A percentile compares a stretch with the other conserved stretches of the same genome.
Conservation (phyloP, 345 rosid species). For the Garcia nutans region DNA sequence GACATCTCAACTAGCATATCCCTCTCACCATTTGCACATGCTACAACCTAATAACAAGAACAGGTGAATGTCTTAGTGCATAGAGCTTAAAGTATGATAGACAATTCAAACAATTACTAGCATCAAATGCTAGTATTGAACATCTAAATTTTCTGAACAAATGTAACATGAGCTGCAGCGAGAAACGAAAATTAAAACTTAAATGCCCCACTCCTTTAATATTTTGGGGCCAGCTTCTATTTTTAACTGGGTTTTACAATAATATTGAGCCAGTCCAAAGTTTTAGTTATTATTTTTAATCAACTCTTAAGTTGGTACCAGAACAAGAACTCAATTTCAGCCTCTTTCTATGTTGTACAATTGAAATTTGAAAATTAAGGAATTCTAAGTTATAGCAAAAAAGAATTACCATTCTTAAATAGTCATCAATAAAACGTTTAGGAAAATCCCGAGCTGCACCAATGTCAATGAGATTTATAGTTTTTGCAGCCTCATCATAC, state of each 20-base stretch:
- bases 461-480: slow-evolving; percentile 83
- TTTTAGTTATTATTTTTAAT: too few species aligned
- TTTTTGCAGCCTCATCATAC: slow-evolving; percentile 60
- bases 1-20: slow-evolving; percentile 78
- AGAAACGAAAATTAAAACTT: not conserved
- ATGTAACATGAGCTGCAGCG: not conserved
- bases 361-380: not conserved
- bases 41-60: slow-evolving; percentile 54
- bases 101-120: not conserved
- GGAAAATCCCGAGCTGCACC: slow-evolving; percentile 96
- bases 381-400: slow-evolving; percentile 7
- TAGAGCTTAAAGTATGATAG: not conserved
- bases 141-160: not conserved
- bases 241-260: too few species aligned
- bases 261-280: too few species aligned
- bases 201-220: not conserved
- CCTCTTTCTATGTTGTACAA: not conserved
- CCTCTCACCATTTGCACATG: slow-evolving; percentile 78
- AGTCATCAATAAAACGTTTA: slow-evolving; percentile 82
- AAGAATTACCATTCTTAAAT: slow-evolving; percentile 69
- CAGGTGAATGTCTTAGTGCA: slow-evolving; percentile 14
- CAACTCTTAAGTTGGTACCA: not conserved
- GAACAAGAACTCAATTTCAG: not conserved
- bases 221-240: too few species aligned
- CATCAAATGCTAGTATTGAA: not conserved